Base-by-base conservation (phyloP, 2,329 filamentous ascomycete species). In the Graphiopsis chlorocephala region DNA sequence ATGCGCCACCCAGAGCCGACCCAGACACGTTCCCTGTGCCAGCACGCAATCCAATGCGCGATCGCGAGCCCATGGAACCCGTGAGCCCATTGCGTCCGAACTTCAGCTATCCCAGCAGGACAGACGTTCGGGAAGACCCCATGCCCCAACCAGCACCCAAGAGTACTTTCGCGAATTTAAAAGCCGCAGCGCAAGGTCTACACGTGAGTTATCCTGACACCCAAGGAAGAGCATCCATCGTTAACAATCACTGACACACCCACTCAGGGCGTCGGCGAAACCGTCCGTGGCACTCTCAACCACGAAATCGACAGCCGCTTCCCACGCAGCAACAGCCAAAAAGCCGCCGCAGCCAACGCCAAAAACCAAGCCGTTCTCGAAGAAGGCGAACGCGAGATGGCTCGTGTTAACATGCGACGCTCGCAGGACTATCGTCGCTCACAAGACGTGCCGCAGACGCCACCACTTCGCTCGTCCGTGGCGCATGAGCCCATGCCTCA, bases 201-300 rank as follows among this genome's bases (percentile, higher is more conserved):
- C 73, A 75, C 53, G 72, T 74, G 64, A 70, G 72, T 42, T 42
- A 45, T 7, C n/a, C 6, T 8, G n/a, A 4, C 3, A 26, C 20
- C 17, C 26, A 28, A 29, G 11, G 3, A 28, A 29, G 11, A 10
- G 17, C 7, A 11, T 11, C 6, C 15, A 11, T 20, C 45, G 3
- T 15, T 31, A 15, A 4, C 48, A 11, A 7, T n/a, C 17, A 52
- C 50, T 53, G 20, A 53, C n/a, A 17, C 7, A 14, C n/a, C n/a
- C 26, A 17, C 11, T 4, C 64, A 75, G 72, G 73, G 73, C 67
- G 73, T 75, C 61, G 74, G 74, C 31, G 73, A 76, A 61, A 75
- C 73, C 15, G 66, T 76, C 35, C 69, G 73, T 11, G 72, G 72
- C 7, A 74, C 73, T 2, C 63, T 76, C 1, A 76, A 75, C 68